phyloP scores from a whole-genome alignment of 768 basidiomycete species.

The Sarcodon aspratus region DNA sequence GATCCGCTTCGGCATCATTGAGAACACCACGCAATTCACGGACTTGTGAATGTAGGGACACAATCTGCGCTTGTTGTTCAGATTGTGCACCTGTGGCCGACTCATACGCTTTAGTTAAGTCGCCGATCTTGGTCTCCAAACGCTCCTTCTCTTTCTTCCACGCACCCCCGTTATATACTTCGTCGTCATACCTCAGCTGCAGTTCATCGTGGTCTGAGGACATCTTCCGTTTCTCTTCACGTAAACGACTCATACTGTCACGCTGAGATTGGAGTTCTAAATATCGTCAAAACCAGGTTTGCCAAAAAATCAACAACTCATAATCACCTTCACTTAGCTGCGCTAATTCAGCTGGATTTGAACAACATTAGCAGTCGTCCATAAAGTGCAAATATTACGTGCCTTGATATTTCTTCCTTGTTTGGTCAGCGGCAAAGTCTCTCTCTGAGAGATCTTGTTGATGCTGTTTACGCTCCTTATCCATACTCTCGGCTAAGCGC shows the following conservation, averaged over 20 bases:
- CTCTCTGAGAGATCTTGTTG: slow-evolving; percentile 72
- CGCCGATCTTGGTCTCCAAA: slow-evolving; percentile 70
- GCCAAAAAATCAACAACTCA: neutral
- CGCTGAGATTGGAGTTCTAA: slow-evolving; percentile 70
- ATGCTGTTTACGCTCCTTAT: slow-evolving; percentile 69
- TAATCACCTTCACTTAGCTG: slow-evolving; percentile 65
- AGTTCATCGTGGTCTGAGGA: slow-evolving; percentile 70
- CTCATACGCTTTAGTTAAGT: slow-evolving; percentile 68
- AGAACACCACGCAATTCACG: slow-evolving; percentile 71
- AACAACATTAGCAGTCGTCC: slow-evolving; percentile 3
- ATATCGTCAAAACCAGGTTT: slow-evolving; percentile 1
- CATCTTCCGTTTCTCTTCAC: slow-evolving; percentile 71
- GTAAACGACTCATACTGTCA: slow-evolving; percentile 61
- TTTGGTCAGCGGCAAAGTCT: slow-evolving; percentile 70
- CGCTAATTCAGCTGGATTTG: slow-evolving; percentile 52
- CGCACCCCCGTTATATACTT: slow-evolving; percentile 62
- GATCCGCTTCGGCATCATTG: slow-evolving; percentile 79
- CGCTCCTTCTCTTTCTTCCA: slow-evolving; percentile 89
- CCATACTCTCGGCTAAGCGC: slow-evolving; percentile 63
- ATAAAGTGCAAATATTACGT: slow-evolving; percentile 5
- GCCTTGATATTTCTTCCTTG: slow-evolving; percentile 83
- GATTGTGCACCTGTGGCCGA: slow-evolving; percentile 57
- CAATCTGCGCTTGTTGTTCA: slow-evolving; percentile 79
- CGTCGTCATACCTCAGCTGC: slow-evolving; percentile 65
- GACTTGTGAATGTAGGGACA: slow-evolving; percentile 76